These are phyloP conservation scores for Medicago lupulina DNA, from an alignment of 306 rosid species.

Conservation along the genomic window DNA sequence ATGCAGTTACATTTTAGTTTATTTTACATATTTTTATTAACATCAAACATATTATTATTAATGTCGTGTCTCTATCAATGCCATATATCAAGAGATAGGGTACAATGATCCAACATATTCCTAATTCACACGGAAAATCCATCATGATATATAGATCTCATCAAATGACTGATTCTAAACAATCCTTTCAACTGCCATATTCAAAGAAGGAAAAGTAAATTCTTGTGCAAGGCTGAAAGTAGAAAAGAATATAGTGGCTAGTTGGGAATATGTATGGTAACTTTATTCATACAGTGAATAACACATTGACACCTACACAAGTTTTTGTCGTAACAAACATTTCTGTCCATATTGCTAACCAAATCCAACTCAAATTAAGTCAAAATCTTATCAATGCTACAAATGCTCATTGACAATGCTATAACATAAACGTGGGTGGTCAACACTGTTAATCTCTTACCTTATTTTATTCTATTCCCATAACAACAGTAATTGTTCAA, in stretches of 20 bases:
- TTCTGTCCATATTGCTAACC: no score
- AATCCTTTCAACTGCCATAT: background rate
- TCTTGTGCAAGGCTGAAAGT: background rate
- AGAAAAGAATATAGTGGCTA: background rate
- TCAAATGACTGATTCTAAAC: background rate
- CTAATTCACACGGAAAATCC: background rate
- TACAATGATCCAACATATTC: background rate
- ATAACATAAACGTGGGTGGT: conserved; percentile 40
- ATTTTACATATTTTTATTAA: no score
- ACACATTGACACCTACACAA: background rate
- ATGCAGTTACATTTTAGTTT: no score
- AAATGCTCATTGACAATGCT: conserved; percentile 45
- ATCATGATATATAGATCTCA: background rate
- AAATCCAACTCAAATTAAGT: background rate
- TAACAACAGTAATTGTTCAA: conserved; percentile 30
- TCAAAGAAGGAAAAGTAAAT: conserved; percentile 4
- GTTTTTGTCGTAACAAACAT: background rate
- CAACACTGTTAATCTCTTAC: background rate
- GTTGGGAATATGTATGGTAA: background rate
- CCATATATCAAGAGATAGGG: no score
- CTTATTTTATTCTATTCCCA: conserved; percentile 49
- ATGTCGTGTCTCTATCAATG: no score
- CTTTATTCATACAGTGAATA: background rate
- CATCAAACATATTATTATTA: no score
- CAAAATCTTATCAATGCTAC: conserved; percentile 34